Evolutionary conservation across 805 yeast species (phyloP), one percentile per base, ranked within the genome.

Genomic region (Metschnikowia santaceciliae): DNA sequence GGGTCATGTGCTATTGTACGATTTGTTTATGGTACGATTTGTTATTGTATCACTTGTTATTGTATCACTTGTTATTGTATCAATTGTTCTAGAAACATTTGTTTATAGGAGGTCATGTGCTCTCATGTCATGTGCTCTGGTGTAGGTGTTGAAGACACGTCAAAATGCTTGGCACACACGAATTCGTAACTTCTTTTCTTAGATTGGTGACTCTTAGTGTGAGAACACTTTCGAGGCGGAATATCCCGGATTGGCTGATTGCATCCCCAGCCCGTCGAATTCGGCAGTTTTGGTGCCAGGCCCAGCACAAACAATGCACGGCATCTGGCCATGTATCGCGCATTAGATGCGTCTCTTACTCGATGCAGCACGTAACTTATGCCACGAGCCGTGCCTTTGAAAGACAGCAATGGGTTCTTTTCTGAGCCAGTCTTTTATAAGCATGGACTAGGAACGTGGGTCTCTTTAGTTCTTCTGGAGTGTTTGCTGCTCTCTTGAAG

Each of bases 311-410:
- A 40, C 7, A 26, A 40, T 10, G 26, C 43, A 26, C 43, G 43
- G 43, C 43, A 40, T 40, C 26, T 40, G 43, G 43, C 42, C 32
- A 26, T 15, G 34, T 13, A 40, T 40, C 43, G 43, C 34, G 43
- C 43, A 15, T 14, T 15, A 14, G 22, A 14, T 40, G 43, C 43
- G 43, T 26, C 43, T n/a, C 11, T n/a, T 40, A 40, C 43, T 40
- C 43, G 43, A 26, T 11, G 43, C 43, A 40, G n/a, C 43, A 26
- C 43, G 32, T 14, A 15, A n/a, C 43, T 33, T 4, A 26, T 26
- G 20, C 32, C 43, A 40, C 17, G 11, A 35, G 38, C 38, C 38
- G 38, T 37, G 13, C 40, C 26, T 14, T 37, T 20, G 15, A 19
- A 19, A 37, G 26, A 37, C n/a, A 11, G 20, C n/a, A 3, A 37